phyloP scores from a whole-genome alignment of 805 yeast species.

The Myxozyma monticola region DNA sequence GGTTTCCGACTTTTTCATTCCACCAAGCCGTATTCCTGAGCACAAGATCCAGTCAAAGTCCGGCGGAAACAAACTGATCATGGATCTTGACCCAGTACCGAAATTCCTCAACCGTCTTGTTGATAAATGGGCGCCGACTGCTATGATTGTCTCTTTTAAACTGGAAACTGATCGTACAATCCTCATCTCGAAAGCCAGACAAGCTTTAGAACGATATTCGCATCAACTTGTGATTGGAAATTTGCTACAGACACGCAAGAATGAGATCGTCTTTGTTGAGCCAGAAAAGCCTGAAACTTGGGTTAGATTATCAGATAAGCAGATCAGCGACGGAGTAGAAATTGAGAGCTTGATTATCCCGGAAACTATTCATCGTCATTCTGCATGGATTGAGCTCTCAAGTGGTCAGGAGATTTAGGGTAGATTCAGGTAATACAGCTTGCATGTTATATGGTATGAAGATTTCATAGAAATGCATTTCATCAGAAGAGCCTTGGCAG shows the following conservation, averaged over 20 bases:
- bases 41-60: constrained; percentile 90
- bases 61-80: constrained; percentile 69
- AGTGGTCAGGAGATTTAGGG: not conserved
- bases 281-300: constrained; percentile 42
- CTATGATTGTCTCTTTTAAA: constrained; percentile 92
- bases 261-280: constrained; percentile 82
- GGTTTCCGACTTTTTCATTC: constrained; percentile 93
- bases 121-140: constrained; percentile 91
- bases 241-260: constrained; percentile 80
- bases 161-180: constrained; percentile 81
- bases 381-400: constrained; percentile 51
- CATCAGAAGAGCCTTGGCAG: no score
- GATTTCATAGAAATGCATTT: no score
- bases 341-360: constrained; percentile 85
- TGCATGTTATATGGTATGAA: no score
- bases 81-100: constrained; percentile 93
- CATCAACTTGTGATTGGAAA: constrained; percentile 97
- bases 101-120: constrained; percentile 85
- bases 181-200: constrained; percentile 69
- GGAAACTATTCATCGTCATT: constrained; percentile 64
- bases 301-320: constrained; percentile 44
- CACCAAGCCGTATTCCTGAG: constrained; percentile 79
- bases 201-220: constrained; percentile 78
- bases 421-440: no score
- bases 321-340: constrained; percentile 49